These are phyloP conservation scores for Aquanectria penicillioides DNA, from an alignment of 2,329 filamentous ascomycete species.

Conservation along the genomic window DNA sequence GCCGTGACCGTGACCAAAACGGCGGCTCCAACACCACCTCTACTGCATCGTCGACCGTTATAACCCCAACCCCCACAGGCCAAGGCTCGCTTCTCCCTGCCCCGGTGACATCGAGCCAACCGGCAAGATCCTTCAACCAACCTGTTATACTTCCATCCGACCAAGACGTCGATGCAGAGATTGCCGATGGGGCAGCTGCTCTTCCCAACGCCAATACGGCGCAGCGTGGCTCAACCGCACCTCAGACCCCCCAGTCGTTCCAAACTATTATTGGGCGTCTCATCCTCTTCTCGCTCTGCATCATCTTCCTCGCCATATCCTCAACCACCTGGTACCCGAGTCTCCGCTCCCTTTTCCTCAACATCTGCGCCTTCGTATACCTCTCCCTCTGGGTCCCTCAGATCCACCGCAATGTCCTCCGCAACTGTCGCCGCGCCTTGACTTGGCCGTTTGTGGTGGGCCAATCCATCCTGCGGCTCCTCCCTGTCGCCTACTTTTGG, in stretches of 20 bases:
- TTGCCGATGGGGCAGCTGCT: slow-evolving; percentile 55
- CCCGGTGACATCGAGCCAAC: slow-evolving; percentile 51
- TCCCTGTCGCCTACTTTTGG: slow-evolving; percentile 90
- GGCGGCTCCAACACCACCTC: slow-evolving; percentile 34
- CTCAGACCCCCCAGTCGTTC: slow-evolving; percentile 53
- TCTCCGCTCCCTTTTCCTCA: slow-evolving; percentile 66
- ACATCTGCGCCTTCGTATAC: slow-evolving; percentile 76
- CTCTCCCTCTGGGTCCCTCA: slow-evolving; percentile 94
- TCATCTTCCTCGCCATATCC: slow-evolving; percentile 68
- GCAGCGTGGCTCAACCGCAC: slow-evolving; percentile 39
- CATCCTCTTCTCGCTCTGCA: slow-evolving; percentile 63
- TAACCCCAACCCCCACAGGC: slow-evolving; percentile 40
- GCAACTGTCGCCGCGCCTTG: slow-evolving; percentile 92
- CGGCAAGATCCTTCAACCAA: slow-evolving; percentile 32
- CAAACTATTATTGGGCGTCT: slow-evolving; percentile 67
- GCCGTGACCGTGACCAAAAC: slow-evolving; percentile 50
- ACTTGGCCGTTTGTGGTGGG: slow-evolving; percentile 90
- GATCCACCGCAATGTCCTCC: slow-evolving; percentile 87
- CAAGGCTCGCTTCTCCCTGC: slow-evolving; percentile 49
- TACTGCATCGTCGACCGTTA: slow-evolving; percentile 37
- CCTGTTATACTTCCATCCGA: slow-evolving; percentile 72
- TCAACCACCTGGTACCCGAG: slow-evolving; percentile 69
- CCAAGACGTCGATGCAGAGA: slow-evolving; percentile 71
- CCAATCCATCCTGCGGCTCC: slow-evolving; percentile 80
- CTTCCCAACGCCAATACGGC: slow-evolving; percentile 42